Evolutionary conservation across 2,329 filamentous ascomycete species (phyloP), one percentile per base, ranked within the genome.

Genomic region (Colletotrichum sublineola): DNA sequence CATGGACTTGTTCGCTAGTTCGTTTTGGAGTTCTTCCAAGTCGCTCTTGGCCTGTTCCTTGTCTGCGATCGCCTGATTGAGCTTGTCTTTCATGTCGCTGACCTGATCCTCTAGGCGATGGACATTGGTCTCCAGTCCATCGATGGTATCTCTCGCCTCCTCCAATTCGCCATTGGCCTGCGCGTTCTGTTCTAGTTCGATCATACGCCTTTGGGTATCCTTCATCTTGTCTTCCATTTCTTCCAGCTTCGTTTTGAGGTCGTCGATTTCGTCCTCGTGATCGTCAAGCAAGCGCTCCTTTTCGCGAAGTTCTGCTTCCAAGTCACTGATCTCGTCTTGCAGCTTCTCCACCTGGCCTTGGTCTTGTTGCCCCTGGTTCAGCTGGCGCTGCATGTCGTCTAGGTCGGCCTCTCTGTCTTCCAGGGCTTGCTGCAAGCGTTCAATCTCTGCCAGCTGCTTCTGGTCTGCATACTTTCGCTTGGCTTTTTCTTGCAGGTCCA

Each of bases 401-500:
- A 92, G 84, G 57, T 92, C 87, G 33, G 85, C 84, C 53, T 92
- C 89, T 67, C 87, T 89, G 46, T 89, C 86, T 38, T 90, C 85
- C 5, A 93, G 78, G 40, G 83, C 80, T 67, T 86, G 86, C 29
- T 88, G 88, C 40, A 95, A 80, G 57, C 85, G 84, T 44, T 91
- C 87, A 50, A 90, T 79, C 77, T 91, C 90, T 33, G 84, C 84
- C 63, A 90, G 90, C 75, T 94, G 88, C 71, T 86, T 89, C 75
- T 94, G 91, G 77, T 95, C 91, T 14, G 89, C 89, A 74, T 94
- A 91, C 77, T 92, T 93, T 77, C 90, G 90, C 81, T 94, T 94
- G 66, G 94, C 88, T 77, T 93, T 93, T 73, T 97, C 93, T 74
- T 95, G 93, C 73, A 97, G 89, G 74, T 97, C 94, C 68, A 92